Evolutionary conservation across 2,329 filamentous ascomycete species (phyloP), one percentile per base, ranked within the genome.

Genomic region (Aspergillus amoenus): DNA sequence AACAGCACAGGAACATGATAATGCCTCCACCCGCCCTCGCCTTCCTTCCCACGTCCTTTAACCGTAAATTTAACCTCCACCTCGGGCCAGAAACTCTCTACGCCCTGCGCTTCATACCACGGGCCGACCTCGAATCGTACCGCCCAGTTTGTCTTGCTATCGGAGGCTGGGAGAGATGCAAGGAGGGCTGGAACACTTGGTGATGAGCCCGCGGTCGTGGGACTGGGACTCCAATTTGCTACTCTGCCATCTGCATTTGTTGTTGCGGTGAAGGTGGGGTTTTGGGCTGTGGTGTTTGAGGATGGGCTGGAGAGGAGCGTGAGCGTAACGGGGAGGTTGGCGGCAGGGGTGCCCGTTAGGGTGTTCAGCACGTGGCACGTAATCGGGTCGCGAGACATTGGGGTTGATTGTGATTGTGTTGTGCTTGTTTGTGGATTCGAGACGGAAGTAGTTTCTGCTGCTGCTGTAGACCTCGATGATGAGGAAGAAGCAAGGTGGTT

Each of bases 341-440:
- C 72, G 18, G 74, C 75, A 9, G 78, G 75, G 9, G 76, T 77
- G 47, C 77, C 76, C 46, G 76, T 76, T 50, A 78, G 65, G 34
- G 76, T 79, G 64, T 82, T 80, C 48, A 84, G 77, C 54, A 78
- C 75, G 61, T 81, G 78, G 58, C 78, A 80, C 59, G 78, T 81
- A 59, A 81, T 79, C 21, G 77, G 78, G 57, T 78, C 75, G 64
- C 73, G 74, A 58, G 72, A 67, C 72, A 75, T 75, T 53, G 27
- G 27, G 9, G 57, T 59, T 49, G 62, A 58, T 61, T 62, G 50
- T 18, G 58, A 58, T 37, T 51, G 58, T 52, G 40, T 42, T 48
- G 47, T 57, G 55, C 52, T 55, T 46, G 61, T 49, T 32, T 50
- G 41, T 24, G 40, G 37, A 53, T 55, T 55, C 60, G 60, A 58